Conservation (phyloP, 2,329 filamentous ascomycete species). For the Aspergillus novofumigatus region DNA sequence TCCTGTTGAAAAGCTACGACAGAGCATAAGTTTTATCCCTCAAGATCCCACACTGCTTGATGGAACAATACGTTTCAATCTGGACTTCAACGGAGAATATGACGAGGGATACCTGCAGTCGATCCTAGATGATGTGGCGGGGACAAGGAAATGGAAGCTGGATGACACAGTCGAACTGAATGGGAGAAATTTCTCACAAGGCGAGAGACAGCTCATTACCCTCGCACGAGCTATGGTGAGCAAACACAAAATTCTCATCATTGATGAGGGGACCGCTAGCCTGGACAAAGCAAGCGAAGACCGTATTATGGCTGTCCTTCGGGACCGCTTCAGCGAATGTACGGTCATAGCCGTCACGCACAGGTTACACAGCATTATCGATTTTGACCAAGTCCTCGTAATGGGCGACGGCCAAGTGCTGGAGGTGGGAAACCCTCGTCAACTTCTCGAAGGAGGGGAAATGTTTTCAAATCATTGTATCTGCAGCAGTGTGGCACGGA, state of each 20-base stretch:
- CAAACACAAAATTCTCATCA: conserved; percentile 21
- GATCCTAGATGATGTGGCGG: conserved; percentile 3
- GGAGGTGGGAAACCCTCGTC: conserved; percentile 1
- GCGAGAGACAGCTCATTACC: conserved; percentile 56
- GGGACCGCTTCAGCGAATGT: not conserved
- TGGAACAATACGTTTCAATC: conserved; percentile 25
- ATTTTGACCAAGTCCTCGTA: conserved; percentile 4
- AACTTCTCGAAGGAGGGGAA: conserved; percentile 1
- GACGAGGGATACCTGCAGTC: conserved; percentile 1
- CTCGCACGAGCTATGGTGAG: conserved; percentile 52
- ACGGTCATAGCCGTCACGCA: conserved; percentile 5
- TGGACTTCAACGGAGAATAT: conserved; percentile 14
- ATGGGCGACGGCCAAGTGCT: conserved; percentile 1
- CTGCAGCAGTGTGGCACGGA: conserved; percentile 3
- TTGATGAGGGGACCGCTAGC: conserved; percentile 24
- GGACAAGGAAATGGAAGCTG: conserved; percentile 3
- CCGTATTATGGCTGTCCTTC: conserved; percentile 2
- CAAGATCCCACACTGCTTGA: conserved; percentile 56
- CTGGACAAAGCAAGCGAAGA: conserved; percentile 6
- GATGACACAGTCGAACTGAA: conserved; percentile 7
- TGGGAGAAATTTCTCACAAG: conserved; percentile 29
- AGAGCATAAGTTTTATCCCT: conserved; percentile 70
- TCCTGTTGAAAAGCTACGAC: conserved; percentile 61
- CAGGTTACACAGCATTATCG: conserved; percentile 1
- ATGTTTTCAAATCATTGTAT: conserved; percentile 4